Base-by-base conservation (phyloP, 371 early-diverging fungal species). In the Entomophthora muscae region DNA sequence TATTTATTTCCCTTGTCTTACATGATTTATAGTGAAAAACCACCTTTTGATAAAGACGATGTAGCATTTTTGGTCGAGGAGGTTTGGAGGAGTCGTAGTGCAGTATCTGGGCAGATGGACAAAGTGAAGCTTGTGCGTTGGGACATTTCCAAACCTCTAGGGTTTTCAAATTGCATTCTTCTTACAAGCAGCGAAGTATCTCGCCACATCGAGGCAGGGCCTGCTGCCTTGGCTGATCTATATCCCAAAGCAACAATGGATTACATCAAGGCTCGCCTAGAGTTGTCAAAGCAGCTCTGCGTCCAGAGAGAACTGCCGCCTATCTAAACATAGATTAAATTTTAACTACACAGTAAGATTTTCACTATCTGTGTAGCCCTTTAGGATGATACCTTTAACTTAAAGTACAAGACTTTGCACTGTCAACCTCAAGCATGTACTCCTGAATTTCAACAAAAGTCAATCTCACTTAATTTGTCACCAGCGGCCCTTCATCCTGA, bases 31-130 rank as follows among this genome's bases (percentile, higher is more conserved):
- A 56, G 66, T 22, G 68, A 76, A 52, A 65, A 71, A 3, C 78
- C 79, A 65, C 80, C 77, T 26, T 64, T 93, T 61, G 83, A 83
- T 69, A 64, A 71, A 2, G 76, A 75, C 28, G 94, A 94, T 67
- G 77, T 88, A 1, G 91, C 80, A 0, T 91, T 89, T 70, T 73
- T 93, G 27, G 75, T 89, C 60, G 94, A 95, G 63, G 93, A 95
- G 69, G 80, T 92, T 62, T 95, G 90, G 86, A 78, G 82, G 52
- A 87, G 89, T 27, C 83, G 83, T 66, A 85, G 88, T 66, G 83
- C 82, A 1, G 31, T 93, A 0, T 87, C 91, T 1, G 83, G 86
- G 7, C 73, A 81, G 5, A 73, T 73, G 53, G 91, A 93, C 58
- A 86, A 85, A 64, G 69, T 88, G 17, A 76, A 84, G 0, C 72